Evolutionary conservation across 202 grass and related monocot species (phyloP).

Genomic region (Setaria italica): DNA sequence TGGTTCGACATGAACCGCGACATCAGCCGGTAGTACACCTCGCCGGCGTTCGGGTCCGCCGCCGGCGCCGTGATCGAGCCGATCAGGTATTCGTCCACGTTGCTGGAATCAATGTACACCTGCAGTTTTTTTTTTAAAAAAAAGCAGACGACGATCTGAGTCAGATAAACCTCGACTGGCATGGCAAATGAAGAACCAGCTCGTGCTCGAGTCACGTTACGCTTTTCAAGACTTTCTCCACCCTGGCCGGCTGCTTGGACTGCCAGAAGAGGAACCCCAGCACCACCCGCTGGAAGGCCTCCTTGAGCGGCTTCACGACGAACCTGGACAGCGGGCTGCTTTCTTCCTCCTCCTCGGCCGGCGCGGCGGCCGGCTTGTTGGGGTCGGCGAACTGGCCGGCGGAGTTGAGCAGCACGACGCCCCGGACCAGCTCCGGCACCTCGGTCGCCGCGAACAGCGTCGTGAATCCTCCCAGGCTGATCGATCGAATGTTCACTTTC

Average conservation of each 20-base stretch:
- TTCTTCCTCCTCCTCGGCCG: constrained; percentile 29
- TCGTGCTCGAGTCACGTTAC: constrained; percentile 36
- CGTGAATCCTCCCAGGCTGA: constrained; percentile 85
- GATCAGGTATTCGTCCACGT: constrained; percentile 89
- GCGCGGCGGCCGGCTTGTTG: constrained; percentile 42
- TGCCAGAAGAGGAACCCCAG: constrained; percentile 91
- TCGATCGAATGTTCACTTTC: too few species aligned
- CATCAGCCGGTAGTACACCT: constrained; percentile 94
- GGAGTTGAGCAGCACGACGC: constrained; percentile 89
- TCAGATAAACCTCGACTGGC: neutral
- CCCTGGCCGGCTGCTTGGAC: constrained; percentile 85
- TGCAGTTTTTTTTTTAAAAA: constrained; percentile 5
- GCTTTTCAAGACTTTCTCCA: constrained; percentile 92
- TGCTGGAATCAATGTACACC: constrained; percentile 78
- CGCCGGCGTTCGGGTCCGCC: constrained; percentile 83
- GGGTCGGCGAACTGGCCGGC: constrained; percentile 86
- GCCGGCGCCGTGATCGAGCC: constrained; percentile 83
- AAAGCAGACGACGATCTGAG: neutral
- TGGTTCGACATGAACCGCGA: constrained; percentile 90
- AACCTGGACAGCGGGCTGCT: constrained; percentile 57
- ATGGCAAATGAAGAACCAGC: neutral
- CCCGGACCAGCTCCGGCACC: constrained; percentile 61
- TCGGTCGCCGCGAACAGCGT: constrained; percentile 80
- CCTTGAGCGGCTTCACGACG: constrained; percentile 75
- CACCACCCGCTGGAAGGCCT: constrained; percentile 68